Conservation (phyloP, 2,329 filamentous ascomycete genomes). For the Byssoonygena ceratinophila region DNA sequence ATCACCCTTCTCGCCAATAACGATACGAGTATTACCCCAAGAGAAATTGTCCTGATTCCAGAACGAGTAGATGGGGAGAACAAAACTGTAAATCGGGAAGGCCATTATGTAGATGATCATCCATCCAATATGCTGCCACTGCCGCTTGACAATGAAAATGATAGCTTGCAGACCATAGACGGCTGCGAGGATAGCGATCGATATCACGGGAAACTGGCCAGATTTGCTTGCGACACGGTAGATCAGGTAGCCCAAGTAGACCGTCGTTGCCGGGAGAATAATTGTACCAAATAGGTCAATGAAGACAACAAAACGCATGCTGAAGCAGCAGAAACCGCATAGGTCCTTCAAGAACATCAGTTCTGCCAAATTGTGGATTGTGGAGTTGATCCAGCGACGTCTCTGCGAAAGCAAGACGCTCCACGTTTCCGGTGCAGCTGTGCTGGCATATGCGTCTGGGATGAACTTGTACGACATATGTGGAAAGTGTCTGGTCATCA, state of each 20-base stretch:
- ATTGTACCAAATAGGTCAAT: constrained; percentile 88
- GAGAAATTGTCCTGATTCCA: constrained; percentile 99
- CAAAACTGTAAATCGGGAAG: constrained; percentile 83
- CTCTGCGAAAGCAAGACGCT: constrained; percentile 90
- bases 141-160: constrained; percentile 91
- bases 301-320: constrained; percentile 93
- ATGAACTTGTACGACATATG: constrained; percentile 94
- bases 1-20: constrained; percentile 83
- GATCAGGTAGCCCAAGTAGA: constrained; percentile 78
- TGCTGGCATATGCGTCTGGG: constrained; percentile 82
- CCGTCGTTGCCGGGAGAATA: constrained; percentile 78
- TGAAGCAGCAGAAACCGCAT: constrained; percentile 98
- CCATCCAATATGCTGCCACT: constrained; percentile 98
- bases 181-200: constrained; percentile 75
- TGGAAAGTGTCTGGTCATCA: constrained; percentile 98
- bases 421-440: constrained; percentile 89
- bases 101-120: constrained; percentile 98
- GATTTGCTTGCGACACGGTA: constrained; percentile 59
- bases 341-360: constrained; percentile 83
- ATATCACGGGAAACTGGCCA: constrained; percentile 74
- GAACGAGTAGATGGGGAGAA: constrained; percentile 93
- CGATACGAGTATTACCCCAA: constrained; percentile 97
- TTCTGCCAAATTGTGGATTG: constrained; percentile 90
- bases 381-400: constrained; percentile 99
- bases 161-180: constrained; percentile 93